phyloP scores from a whole-genome alignment of 179 eudicot genomes.

The Patellifolia procumbens region DNA sequence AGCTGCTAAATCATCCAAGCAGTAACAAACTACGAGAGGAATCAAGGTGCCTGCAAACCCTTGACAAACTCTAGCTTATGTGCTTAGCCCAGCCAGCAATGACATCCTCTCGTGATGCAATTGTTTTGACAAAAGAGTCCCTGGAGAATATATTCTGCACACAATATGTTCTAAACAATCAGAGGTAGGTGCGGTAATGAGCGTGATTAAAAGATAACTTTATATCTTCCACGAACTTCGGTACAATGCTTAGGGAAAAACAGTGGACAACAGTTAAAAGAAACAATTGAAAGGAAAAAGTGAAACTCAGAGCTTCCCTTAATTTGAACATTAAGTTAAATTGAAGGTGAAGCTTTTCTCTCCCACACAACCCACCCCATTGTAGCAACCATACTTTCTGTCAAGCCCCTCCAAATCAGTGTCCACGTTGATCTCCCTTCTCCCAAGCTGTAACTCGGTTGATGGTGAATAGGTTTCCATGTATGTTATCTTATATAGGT shows the following conservation, averaged over 20 bases:
- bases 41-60: not conserved
- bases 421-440: not conserved
- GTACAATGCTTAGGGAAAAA: not conserved
- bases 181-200: not conserved
- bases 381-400: not conserved
- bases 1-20: not conserved
- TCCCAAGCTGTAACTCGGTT: not conserved
- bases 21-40: not conserved
- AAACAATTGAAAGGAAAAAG: not conserved
- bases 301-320: not conserved
- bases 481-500: not conserved
- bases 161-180: not conserved
- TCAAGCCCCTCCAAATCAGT: not conserved
- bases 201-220: not conserved
- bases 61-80: constrained; percentile 35
- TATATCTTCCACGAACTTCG: not conserved
- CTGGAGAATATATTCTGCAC: constrained; percentile 61
- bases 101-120: constrained; percentile 59
- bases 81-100: constrained; percentile 91
- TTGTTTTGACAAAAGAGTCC: constrained; percentile 76
- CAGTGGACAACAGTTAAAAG: not conserved
- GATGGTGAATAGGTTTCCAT: not conserved
- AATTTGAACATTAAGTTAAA: not conserved
- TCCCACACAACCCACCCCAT: not conserved
- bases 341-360: not conserved